A percentile compares a stretch with the other conserved stretches of the same genome.
Conservation (phyloP, 2,329 filamentous ascomycete species). For the Pseudogymnoascus sp. region DNA sequence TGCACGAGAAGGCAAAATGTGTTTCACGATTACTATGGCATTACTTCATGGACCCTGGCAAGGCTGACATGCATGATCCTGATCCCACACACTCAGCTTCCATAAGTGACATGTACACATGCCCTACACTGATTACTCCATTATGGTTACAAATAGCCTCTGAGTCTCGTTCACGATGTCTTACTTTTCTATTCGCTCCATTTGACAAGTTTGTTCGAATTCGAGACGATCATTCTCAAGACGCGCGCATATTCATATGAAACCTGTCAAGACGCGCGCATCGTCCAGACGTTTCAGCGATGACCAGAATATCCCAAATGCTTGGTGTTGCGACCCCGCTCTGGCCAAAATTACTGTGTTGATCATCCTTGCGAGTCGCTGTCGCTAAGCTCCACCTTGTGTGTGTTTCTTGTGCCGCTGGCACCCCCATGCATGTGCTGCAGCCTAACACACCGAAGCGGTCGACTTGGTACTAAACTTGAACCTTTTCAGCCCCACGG, state of each 20-base stretch:
- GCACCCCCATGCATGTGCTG: not conserved
- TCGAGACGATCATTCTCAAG: not conserved
- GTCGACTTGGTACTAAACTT: not conserved
- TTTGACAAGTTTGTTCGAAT: not conserved
- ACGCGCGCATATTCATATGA: not conserved
- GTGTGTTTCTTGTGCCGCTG: conserved; percentile 3
- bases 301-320: not conserved
- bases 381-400: conserved; percentile 1
- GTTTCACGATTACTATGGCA: not conserved
- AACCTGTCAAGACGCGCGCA: not conserved
- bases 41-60: not conserved
- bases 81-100: not conserved
- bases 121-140: not conserved
- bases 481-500: conserved; percentile 2
- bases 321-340: not conserved
- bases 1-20: not conserved
- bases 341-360: not conserved
- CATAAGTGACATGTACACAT: not conserved
- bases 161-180: not conserved
- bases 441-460: conserved; percentile 3
- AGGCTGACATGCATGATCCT: conserved; percentile 8
- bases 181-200: not conserved
- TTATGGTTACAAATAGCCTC: not conserved
- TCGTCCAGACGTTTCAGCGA: not conserved
- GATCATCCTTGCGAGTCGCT: conserved; percentile 1